phyloP scores from a whole-genome alignment of 306 rosid species.

The Ochetophila trinervis region DNA sequence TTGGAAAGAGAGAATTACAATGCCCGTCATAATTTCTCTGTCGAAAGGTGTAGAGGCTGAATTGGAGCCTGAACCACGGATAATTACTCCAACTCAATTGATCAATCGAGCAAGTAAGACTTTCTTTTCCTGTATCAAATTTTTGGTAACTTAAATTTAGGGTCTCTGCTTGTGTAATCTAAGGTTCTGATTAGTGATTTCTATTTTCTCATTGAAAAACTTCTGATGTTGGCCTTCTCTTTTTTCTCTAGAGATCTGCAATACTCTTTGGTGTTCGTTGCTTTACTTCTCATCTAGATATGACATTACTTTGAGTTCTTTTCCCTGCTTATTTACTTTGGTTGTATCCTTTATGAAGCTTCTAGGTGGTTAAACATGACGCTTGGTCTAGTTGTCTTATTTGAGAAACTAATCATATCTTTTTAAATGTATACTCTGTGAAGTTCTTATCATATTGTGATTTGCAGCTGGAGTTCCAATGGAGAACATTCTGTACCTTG shows the following conservation, averaged over 20 bases:
- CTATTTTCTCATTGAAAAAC: not conserved
- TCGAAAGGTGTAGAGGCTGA: slow-evolving; percentile 97
- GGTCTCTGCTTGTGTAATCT: not conserved
- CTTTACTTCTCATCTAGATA: not conserved
- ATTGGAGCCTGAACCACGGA: slow-evolving; percentile 67
- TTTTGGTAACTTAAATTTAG: not conserved
- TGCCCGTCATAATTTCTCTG: slow-evolving; percentile 76
- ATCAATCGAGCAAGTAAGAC: slow-evolving; percentile 81
- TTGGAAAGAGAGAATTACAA: slow-evolving; percentile 86
- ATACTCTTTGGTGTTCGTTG: not conserved
- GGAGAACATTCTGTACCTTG: slow-evolving; percentile 89
- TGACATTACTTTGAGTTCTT: too few relatives aligned
- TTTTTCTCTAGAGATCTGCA: not conserved
- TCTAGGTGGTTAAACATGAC: too few relatives aligned
- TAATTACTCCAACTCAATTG: slow-evolving; percentile 85
- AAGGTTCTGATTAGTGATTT: not conserved
- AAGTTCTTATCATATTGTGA: slow-evolving; percentile 2
- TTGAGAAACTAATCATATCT: not conserved
- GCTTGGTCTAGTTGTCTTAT: not conserved
- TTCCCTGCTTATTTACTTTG: too few relatives aligned
- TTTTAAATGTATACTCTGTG: not conserved
- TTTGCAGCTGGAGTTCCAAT: slow-evolving; percentile 77
- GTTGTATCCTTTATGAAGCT: too few relatives aligned
- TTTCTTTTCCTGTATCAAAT: slow-evolving; percentile 10
- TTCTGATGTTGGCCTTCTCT: not conserved